Evolutionary conservation across 2,329 filamentous ascomycete genomes (phyloP).

Genomic region (Fusarium sambucinum): DNA sequence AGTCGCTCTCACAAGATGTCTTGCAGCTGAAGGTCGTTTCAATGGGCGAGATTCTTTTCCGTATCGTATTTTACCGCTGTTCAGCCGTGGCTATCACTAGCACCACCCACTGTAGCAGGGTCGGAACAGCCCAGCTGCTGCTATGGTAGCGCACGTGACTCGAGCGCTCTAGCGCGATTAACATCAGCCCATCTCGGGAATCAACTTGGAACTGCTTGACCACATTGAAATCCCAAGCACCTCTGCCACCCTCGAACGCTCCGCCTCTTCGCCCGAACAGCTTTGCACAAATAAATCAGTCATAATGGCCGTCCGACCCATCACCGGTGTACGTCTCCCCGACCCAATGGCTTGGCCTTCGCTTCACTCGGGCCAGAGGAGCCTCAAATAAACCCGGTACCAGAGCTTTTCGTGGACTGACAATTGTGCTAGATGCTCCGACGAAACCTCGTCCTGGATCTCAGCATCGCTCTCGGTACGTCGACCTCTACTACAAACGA

Average conservation of each 20-base stretch:
- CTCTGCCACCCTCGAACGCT: conserved; percentile 37
- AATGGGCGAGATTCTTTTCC: conserved; percentile 48
- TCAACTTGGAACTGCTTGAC: conserved; percentile 47
- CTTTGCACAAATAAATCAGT: conserved; percentile 45
- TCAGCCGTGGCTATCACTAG: conserved; percentile 36
- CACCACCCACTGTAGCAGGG: neutral
- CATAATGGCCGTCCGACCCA: conserved; percentile 68
- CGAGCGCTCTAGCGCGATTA: conserved; percentile 50
- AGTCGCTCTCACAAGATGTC: conserved; percentile 35
- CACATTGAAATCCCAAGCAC: conserved; percentile 41
- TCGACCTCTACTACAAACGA: conserved; percentile 30
- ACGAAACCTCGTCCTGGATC: conserved; percentile 68
- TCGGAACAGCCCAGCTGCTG: conserved; percentile 33
- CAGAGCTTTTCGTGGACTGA: conserved; percentile 52
- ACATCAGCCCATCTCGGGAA: conserved; percentile 52
- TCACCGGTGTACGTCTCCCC: conserved; percentile 67
- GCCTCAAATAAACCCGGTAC: conserved; percentile 2
- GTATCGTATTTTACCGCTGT: conserved; percentile 36
- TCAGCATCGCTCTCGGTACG: conserved; percentile 68
- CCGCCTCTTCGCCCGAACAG: conserved; percentile 39
- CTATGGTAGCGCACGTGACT: conserved; percentile 45
- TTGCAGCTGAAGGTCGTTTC: conserved; percentile 20
- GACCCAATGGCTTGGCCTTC: conserved; percentile 50
- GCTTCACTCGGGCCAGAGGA: conserved; percentile 38
- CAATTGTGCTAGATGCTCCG: conserved; percentile 66